Conservation (phyloP, 352 stramenopile species). For the Phytopythium vexans region DNA sequence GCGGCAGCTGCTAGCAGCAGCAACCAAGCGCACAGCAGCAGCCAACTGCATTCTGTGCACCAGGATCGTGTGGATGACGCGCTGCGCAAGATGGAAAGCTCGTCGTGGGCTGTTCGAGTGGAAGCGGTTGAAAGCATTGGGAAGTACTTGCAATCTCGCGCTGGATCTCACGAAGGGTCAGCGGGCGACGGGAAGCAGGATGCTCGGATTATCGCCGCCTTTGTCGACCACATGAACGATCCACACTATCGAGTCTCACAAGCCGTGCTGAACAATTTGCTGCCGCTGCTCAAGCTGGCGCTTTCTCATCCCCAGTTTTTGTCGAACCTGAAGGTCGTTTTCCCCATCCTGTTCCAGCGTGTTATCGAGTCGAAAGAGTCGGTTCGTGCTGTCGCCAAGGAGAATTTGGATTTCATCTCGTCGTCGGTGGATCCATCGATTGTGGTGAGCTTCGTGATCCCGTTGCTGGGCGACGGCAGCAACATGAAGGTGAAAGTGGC, state of each 20-base stretch:
- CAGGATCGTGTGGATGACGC: conserved; percentile 56
- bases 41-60: not conserved
- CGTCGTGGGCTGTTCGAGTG: conserved; percentile 62
- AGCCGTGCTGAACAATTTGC: conserved; percentile 52
- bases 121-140: conserved; percentile 56
- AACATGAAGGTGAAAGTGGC: conserved; percentile 79
- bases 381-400: conserved; percentile 39
- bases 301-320: conserved; percentile 29
- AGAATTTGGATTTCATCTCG: conserved; percentile 61
- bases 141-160: conserved; percentile 6
- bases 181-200: conserved; percentile 41
- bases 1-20: too few relatives aligned
- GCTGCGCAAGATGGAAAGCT: conserved; percentile 42
- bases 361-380: conserved; percentile 75
- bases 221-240: conserved; percentile 69
- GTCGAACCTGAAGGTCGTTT: conserved; percentile 49
- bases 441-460: conserved; percentile 44
- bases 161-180: conserved; percentile 5
- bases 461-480: conserved; percentile 62
- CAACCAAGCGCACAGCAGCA: too few relatives aligned
- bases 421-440: conserved; percentile 42
- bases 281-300: conserved; percentile 44
- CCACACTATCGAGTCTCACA: conserved; percentile 75
- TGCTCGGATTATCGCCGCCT: conserved; percentile 42
- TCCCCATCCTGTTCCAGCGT: conserved; percentile 73